phyloP scores from a whole-genome alignment of 2,329 filamentous ascomycete genomes.

The Sporothrix curviconia region DNA sequence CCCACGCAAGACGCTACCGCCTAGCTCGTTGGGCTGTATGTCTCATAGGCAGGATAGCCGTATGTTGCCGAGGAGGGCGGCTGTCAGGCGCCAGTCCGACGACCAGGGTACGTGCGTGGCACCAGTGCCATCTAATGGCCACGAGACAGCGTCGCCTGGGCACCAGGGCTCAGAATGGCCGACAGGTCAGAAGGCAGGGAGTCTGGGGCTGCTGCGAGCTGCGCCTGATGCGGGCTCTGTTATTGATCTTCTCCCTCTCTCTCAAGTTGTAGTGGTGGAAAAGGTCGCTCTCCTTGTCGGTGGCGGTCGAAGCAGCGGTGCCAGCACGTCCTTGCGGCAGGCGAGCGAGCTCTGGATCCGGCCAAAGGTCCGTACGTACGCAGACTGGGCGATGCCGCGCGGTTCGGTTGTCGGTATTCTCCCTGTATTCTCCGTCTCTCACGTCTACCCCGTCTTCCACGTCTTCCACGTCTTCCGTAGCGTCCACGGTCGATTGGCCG shows the following conservation, averaged over 20 bases:
- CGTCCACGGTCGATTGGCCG: too few relatives aligned
- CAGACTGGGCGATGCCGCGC: constrained; percentile 7
- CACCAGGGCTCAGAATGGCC: background rate
- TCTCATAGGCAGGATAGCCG: constrained; percentile 5
- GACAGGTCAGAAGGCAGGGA: background rate
- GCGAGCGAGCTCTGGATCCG: constrained; percentile 9
- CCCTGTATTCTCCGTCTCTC: background rate
- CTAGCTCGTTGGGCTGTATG: constrained; percentile 10
- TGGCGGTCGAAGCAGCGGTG: constrained; percentile 1
- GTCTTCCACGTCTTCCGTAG: too few relatives aligned
- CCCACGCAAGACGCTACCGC: constrained; percentile 6
- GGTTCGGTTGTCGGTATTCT: background rate
- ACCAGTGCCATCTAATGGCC: too few relatives aligned
- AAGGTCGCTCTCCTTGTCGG: constrained; percentile 11
- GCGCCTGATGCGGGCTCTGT: background rate
- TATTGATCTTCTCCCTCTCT: background rate
- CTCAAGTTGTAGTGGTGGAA: constrained; percentile 6
- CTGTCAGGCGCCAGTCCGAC: too few relatives aligned
- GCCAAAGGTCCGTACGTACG: constrained; percentile 11
- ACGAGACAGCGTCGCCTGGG: background rate
- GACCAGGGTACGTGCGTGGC: too few relatives aligned
- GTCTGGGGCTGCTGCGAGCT: background rate
- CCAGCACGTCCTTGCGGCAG: constrained; percentile 6
- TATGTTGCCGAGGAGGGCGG: background rate
- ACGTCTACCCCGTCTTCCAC: background rate